Evolutionary conservation across 768 basidiomycete species (phyloP), one percentile per base, ranked within the genome.

Genomic region (Suillus placidus): DNA sequence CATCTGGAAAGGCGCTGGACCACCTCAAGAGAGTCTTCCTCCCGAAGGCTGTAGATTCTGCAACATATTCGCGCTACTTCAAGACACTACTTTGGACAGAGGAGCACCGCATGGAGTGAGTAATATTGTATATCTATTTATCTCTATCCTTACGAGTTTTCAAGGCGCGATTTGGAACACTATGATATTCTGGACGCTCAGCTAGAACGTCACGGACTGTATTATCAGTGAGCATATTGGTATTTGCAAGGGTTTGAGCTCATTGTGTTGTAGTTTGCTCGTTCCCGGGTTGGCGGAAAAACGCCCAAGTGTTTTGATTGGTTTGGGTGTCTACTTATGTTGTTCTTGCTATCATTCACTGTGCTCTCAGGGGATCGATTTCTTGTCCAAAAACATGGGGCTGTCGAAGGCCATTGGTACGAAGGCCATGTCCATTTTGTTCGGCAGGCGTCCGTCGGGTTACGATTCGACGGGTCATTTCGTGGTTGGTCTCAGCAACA

Each of bases 261-360:
- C 26, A 32, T 60, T 6, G 12, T 40, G 5, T 12, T 60, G 10
- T 45, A 88, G 86, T 32, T 73, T 88, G 6, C 64, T 75, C 38
- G 86, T 89, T 10, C 79, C 84, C 38, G 87, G 87, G 6, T 76
- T 88, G 1, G 85, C 84, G 2, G 86, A 88, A 73, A 84, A 84
- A 58, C 79, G 87, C 4, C 87, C 87, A 0, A 85, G 84, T 26
- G 85, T 88, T 18, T 78, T 87, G 20, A 80, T 86, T 20, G 87
- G 87, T 60, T 79, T 83, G 72, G 81, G 71, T 64, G 80, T 82
- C 61, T 77, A 77, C 64, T 66, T 72, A 66, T 62, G 57, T 64
- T 16, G 68, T 69, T 58, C 38, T 30, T 23, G 20, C 32, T 26
- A 9, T 64, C 9, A 64, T 43, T 42, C 32, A 38, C 12, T 9